Percentiles rank a stretch among this genome's conserved stretches.
Conservation (phyloP, 169 alveolate species). For the Neospora caninum region DNA sequence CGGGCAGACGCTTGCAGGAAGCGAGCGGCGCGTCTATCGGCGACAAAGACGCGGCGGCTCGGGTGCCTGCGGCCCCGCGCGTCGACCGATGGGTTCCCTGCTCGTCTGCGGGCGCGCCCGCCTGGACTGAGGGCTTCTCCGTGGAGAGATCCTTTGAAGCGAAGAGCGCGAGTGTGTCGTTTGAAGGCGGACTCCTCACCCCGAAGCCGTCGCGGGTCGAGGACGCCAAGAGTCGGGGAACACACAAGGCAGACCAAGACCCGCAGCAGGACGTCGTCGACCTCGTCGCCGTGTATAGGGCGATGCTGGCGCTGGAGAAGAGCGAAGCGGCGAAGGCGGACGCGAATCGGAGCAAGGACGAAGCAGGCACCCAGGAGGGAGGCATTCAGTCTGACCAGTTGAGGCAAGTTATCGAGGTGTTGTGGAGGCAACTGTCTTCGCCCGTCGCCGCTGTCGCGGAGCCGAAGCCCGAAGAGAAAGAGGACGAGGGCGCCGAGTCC, state of each 20-base stretch:
- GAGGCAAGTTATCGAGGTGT: too few relatives aligned
- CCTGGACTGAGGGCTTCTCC: neutral
- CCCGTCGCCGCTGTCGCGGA: too few relatives aligned
- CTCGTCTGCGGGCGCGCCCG: too few relatives aligned
- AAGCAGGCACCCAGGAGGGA: neutral
- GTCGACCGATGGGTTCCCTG: too few relatives aligned
- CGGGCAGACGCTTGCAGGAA: too few relatives aligned
- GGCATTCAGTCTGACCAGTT: too few relatives aligned
- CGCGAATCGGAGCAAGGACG: neutral
- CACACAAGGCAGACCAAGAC: neutral
- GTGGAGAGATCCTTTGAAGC: neutral
- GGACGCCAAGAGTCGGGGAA: neutral
- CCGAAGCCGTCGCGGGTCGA: slow-evolving; percentile 4
- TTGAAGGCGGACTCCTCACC: neutral
- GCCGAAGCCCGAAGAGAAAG: too few relatives aligned
- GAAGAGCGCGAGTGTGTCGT: neutral
- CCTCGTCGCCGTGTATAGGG: neutral
- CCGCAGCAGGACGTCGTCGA: neutral
- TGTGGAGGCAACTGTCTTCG: too few relatives aligned
- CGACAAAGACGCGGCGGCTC: too few relatives aligned
- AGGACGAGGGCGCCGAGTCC: too few relatives aligned
- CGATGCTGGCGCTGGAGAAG: neutral
- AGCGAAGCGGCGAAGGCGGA: neutral
- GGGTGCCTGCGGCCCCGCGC: too few relatives aligned
- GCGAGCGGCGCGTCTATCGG: too few relatives aligned